These are phyloP conservation scores for Neonothopanus nambi DNA, from an alignment of 1,284 basidiomycete genomes.

Conservation along the genomic window DNA sequence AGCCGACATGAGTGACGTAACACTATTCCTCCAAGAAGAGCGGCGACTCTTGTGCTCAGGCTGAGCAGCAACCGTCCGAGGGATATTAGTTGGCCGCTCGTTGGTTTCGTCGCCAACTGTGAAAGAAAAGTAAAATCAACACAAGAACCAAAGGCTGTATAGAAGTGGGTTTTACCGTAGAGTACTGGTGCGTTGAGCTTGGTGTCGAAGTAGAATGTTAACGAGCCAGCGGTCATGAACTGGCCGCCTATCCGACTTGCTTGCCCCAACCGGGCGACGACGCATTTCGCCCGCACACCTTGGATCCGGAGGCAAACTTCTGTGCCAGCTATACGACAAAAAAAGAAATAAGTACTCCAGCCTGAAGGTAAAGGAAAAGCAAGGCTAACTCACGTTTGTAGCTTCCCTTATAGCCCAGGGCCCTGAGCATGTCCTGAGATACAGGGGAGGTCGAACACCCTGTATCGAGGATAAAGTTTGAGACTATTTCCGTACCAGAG, in stretches of 20 bases:
- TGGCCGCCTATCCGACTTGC: conserved; percentile 23
- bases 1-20: conserved; percentile 5
- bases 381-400: conserved; percentile 9
- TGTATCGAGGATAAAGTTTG: conserved; percentile 42
- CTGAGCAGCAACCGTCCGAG: conserved; percentile 3
- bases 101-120: conserved; percentile 9
- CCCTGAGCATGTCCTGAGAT: conserved; percentile 30
- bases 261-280: conserved; percentile 23
- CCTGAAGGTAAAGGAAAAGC: too few species aligned
- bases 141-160: background rate
- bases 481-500: conserved; percentile 22
- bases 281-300: conserved; percentile 24
- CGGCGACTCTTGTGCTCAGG: conserved; percentile 5
- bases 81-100: conserved; percentile 6
- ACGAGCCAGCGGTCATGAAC: conserved; percentile 26
- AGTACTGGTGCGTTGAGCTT: conserved; percentile 27
- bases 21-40: conserved; percentile 5
- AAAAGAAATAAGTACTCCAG: too few species aligned
- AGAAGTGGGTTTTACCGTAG: conserved; percentile 21
- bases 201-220: conserved; percentile 29
- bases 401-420: conserved; percentile 28
- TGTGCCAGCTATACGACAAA: conserved; percentile 24
- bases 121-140: background rate
- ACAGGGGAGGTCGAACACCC: conserved; percentile 31
- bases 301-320: conserved; percentile 25